Conservation (phyloP, 1,284 basidiomycete genomes). For the Psilocybe mexicana region DNA sequence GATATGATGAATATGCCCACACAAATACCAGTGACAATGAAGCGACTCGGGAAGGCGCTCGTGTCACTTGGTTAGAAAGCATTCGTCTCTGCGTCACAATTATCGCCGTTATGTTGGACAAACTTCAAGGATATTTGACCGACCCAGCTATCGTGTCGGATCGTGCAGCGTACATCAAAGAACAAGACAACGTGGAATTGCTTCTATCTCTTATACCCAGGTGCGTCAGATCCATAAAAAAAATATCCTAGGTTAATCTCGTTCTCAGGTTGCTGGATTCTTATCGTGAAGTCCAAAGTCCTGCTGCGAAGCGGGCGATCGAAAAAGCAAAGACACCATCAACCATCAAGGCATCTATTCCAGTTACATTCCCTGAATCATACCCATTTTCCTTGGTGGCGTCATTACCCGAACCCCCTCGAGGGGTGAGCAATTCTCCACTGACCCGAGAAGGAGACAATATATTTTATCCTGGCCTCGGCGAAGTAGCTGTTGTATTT, state of each 20-base stretch:
- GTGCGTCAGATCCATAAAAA: conserved; percentile 36
- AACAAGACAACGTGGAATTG: conserved; percentile 93
- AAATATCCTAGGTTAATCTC: conserved; percentile 15
- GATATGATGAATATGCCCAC: conserved; percentile 80
- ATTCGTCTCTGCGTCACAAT: conserved; percentile 84
- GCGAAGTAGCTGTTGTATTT: conserved; percentile 87
- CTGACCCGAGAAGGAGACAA: conserved; percentile 42
- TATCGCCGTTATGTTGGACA: conserved; percentile 89
- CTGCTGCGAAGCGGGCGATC: conserved; percentile 67
- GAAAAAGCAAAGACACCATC: conserved; percentile 66
- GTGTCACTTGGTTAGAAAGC: conserved; percentile 90
- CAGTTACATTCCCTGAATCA: conserved; percentile 89
- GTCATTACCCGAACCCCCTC: conserved; percentile 56
- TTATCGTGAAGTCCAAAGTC: conserved; percentile 80
- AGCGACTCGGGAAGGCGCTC: conserved; percentile 64
- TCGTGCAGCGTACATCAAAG: conserved; percentile 65
- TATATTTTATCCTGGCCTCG: conserved; percentile 78
- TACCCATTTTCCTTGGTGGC: conserved; percentile 90
- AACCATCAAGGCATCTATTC: conserved; percentile 62
- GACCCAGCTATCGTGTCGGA: conserved; percentile 66
- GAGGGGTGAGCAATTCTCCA: conserved; percentile 43
- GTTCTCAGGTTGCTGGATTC: conserved; percentile 75
- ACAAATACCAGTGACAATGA: conserved; percentile 66
- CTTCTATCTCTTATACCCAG: conserved; percentile 85
- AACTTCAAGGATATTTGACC: conserved; percentile 80